Conservation (phyloP, 306 rosid species). For the Dicorynia guianensis region DNA sequence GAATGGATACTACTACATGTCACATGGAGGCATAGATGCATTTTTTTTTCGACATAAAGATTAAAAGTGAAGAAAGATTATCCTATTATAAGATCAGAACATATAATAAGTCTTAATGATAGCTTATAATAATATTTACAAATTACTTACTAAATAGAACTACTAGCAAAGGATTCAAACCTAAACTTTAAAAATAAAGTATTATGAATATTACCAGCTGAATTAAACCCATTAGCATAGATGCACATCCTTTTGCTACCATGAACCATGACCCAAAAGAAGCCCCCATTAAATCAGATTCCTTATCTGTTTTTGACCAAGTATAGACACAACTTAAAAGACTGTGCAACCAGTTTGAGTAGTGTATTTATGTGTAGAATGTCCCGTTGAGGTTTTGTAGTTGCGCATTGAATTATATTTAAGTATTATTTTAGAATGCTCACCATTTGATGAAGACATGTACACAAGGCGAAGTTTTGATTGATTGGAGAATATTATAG, state of each 20-base stretch:
- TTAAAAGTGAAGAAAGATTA: too few species aligned
- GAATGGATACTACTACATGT: constrained; percentile 49
- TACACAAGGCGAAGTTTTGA: constrained; percentile 31
- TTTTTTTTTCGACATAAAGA: background rate
- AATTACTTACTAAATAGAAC: too few species aligned
- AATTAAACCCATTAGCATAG: too few species aligned
- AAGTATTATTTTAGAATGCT: constrained; percentile 29
- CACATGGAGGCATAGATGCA: constrained; percentile 66
- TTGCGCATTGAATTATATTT: constrained; percentile 17
- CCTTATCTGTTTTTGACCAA: constrained; percentile 35
- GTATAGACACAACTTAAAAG: background rate
- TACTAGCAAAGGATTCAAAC: too few species aligned
- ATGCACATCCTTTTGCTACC: too few species aligned
- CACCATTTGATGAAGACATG: constrained; percentile 44
- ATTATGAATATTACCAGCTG: too few species aligned
- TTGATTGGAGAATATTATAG: constrained; percentile 38
- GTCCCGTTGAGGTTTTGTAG: background rate
- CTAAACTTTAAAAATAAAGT: too few species aligned
- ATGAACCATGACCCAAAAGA: constrained; percentile 28
- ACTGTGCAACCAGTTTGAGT: constrained; percentile 22
- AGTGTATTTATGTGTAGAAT: background rate
- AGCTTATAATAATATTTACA: too few species aligned
- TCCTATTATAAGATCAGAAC: too few species aligned
- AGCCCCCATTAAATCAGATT: constrained; percentile 35
- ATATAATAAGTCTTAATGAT: too few species aligned